Evolutionary conservation across 129 eudicot species (phyloP), one percentile per base, ranked within the genome.

Genomic region (Helianthus annuus): DNA sequence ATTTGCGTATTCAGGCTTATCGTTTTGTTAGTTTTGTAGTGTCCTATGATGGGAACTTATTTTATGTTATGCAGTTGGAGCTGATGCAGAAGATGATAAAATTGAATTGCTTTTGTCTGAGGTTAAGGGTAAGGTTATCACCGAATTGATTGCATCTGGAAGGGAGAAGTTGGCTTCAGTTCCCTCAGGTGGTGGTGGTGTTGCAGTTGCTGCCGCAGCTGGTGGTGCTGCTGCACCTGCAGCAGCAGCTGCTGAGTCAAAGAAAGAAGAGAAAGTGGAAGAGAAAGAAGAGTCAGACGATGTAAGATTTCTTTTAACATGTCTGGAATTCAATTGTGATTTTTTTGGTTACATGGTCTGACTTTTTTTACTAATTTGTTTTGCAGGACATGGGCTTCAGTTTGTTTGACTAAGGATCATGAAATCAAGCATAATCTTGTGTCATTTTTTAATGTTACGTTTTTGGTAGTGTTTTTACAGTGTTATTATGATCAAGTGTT

Each of bases 41-140:
- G 22, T 19, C 22, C 0, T 19, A 19, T 19, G 48, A 13, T 74
- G 83, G 74, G 11, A 78, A 65, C n/a, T n/a, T 66, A 22, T 68
- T 22, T 57, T 17, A 16, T 10, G 70, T 22, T 8, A 11, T 69
- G 76, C 90, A 89, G 96, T 89, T 61, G 96, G 96, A 69, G 86
- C 85, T 80, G 96, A 89, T 56, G 73, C 80, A 29, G 90, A 86
- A 40, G 92, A 89, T 10, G 96, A 82, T 12, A 84, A 65, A 64
- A 73, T 89, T 10, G 85, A 82, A 65, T 76, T 86, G 75, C 83
- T 89, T 13, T 55, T 89, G 79, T 80, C 89, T 2, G 81, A 82
- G 73, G 84, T 79, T 1, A 81, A 81, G 75, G 96, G 85, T 27
- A 89, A 86, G 62, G 89, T 86, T 48, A 79, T 89, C 67, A 75